Conservation (phyloP, 1,139 yeast genomes). For the Geotrichum siamense region DNA sequence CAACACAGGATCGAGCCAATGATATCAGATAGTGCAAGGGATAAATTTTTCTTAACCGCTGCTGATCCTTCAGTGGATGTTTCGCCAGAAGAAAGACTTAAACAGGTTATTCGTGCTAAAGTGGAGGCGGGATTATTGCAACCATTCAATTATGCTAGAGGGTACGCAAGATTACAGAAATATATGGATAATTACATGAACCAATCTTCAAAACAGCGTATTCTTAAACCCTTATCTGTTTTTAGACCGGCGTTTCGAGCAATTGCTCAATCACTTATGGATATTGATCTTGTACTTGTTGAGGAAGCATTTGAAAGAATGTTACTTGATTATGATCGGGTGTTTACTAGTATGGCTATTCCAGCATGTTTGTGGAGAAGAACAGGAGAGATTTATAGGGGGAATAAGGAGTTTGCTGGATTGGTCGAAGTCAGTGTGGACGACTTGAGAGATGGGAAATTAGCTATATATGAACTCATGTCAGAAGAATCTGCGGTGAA, state of each 20-base stretch:
- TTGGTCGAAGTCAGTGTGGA: slow-evolving; percentile 89
- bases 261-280: slow-evolving; percentile 82
- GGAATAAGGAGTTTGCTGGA: slow-evolving; percentile 94
- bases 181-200: slow-evolving; percentile 92
- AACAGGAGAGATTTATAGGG: slow-evolving; percentile 93
- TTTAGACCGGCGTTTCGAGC: slow-evolving; percentile 94
- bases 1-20: slow-evolving; percentile 16
- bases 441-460: slow-evolving; percentile 83
- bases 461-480: slow-evolving; percentile 91
- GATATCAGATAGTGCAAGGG: slow-evolving; percentile 64
- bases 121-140: slow-evolving; percentile 87
- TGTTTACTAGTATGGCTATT: slow-evolving; percentile 94
- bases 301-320: slow-evolving; percentile 93
- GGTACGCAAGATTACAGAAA: slow-evolving; percentile 80
- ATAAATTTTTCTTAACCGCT: slow-evolving; percentile 89
- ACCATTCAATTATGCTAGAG: slow-evolving; percentile 91
- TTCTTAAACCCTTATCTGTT: slow-evolving; percentile 74
- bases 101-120: slow-evolving; percentile 93
- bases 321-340: slow-evolving; percentile 89
- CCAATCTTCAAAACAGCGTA: slow-evolving; percentile 74
- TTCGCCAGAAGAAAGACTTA: slow-evolving; percentile 88
- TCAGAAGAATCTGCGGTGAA: slow-evolving; percentile 96
- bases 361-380: slow-evolving; percentile 98
- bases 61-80: slow-evolving; percentile 95
- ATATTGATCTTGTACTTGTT: slow-evolving; percentile 83